Base-by-base conservation (phyloP, 805 yeast genomes). In the Isabelozyma heimii region DNA sequence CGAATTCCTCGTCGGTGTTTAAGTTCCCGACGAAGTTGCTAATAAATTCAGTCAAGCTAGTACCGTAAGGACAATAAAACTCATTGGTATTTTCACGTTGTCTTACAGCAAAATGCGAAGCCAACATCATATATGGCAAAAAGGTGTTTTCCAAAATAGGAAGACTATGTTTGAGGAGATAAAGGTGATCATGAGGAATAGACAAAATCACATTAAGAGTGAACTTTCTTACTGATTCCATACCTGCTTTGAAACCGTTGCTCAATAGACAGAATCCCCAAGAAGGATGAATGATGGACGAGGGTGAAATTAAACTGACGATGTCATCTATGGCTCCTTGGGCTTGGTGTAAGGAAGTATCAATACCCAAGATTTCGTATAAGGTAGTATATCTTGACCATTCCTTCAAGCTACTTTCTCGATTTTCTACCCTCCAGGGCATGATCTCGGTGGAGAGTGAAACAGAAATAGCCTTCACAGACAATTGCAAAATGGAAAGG, bases 321-420 rank as follows among this genome's bases (percentile, higher is more conserved):
- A 91, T 79, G 56, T 89, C 96, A 7, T 68, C 67, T 1, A 78
- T 66, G 0, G 94, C 92, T 10, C 89, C 96, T 55, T 84, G 84
- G 0, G 91, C 83, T 65, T 91, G 97, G 57, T 91, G 91, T 57
- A 89, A 67, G 0, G 97, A 87, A 0, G 97, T 83, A 62, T 91
- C 97, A 38, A 91, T 77, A 1, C 90, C 94, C 26, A 89, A 68
- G 43, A 91, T 87, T 59, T 91, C 97, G 57, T 81, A 86, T 12
- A 91, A 66, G 0, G 96, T 88, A 26, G 82, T 73, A 58, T 75
- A 91, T 50, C 88, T 76, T 40, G 80, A 75, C 97, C 97, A 91
- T 17, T 82, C 77, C 5, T 66, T 69, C 15, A 79, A 58, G 40
- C 73, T 70, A 15, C 48, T 48, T 0, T 63, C 66, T 1, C 47